Evolutionary conservation across 345 rosid species (phyloP).

Genomic region (Excoecaria cochinchinensis): DNA sequence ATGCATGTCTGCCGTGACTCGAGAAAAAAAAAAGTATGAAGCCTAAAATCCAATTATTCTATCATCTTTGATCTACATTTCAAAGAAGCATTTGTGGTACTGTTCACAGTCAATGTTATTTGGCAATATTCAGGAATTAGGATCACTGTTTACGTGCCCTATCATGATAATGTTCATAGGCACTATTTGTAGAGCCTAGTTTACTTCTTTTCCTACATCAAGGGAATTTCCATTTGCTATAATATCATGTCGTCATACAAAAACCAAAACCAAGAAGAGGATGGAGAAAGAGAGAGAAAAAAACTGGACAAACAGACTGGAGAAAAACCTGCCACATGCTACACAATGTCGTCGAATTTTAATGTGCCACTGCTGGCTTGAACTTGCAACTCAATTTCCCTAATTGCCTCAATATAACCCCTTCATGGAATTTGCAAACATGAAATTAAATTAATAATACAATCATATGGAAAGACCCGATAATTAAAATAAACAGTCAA

Average conservation of each 20-base stretch:
- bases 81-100: no score
- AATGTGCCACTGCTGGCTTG: conserved; percentile 37
- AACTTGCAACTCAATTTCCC: conserved; percentile 84
- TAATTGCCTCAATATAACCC: conserved; percentile 87
- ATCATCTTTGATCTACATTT: no score
- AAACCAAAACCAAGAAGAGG: conserved; percentile 3
- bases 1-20: no score
- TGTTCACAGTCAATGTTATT: no score
- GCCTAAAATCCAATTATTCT: not conserved
- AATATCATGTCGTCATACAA: not conserved
- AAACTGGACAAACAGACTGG: conserved; percentile 14
- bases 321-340: conserved; percentile 92
- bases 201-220: no score
- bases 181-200: no score
- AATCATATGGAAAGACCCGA: not conserved
- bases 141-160: no score
- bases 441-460: not conserved
- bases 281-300: not conserved
- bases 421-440: conserved; percentile 33
- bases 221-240: not conserved
- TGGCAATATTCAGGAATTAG: no score
- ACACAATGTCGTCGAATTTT: conserved; percentile 81
- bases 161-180: no score
- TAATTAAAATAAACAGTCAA: not conserved
- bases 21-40: not conserved